Evolutionary conservation across 2,329 filamentous ascomycete genomes (phyloP), one percentile per base, ranked within the genome.

Genomic region (Exophiala phaeomuriformis): DNA sequence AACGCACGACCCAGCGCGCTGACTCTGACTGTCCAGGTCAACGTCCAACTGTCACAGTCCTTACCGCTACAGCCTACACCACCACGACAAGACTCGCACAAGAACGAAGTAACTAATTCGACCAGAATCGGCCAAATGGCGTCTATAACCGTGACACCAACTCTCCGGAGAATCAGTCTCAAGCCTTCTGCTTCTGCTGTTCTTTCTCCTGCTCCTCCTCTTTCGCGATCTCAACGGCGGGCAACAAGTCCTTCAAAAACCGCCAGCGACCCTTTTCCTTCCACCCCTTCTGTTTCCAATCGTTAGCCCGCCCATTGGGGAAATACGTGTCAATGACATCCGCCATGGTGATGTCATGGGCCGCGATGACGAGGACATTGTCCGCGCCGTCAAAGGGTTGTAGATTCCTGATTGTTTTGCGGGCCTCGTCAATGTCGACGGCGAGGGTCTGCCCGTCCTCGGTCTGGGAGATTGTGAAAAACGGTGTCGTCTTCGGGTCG

Each of bases 241-340:
- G 29, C 37, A 33, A 50, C 32, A 60, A 56, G 48, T 60, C 58
- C 5, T 42, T 47, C 43, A 61, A 51, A 39, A 61, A 61, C 3
- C 40, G 36, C 56, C 56, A 59, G 2, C 53, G 42, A 29, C 52
- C 41, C 32, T 54, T 57, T 40, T 59, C 51, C 40, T 62, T 63
- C 63, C 57, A 66, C 3, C 64, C 61, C 31, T 64, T 62, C 31
- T 49, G 51, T 50, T 66, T 65, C 67, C 66, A 68, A 10, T 61
- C 62, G 8, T 64, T 61, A 6, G 41, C 41, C 28, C 4, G 6
- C 43, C 36, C 51, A 1, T 10, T n/a, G 7, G 4, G 6, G 3
- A 66, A 64, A 43, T 68, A 65, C 48, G 61, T 52, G 46, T 66
- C 59, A 5, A 60, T 51, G 9, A 63, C 54, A 5, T 62, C 63